A percentile compares a stretch with the other conserved stretches of the same genome.
Conservation (phyloP, 164 flowering plant genomes). For the Nymphaea colorata region DNA sequence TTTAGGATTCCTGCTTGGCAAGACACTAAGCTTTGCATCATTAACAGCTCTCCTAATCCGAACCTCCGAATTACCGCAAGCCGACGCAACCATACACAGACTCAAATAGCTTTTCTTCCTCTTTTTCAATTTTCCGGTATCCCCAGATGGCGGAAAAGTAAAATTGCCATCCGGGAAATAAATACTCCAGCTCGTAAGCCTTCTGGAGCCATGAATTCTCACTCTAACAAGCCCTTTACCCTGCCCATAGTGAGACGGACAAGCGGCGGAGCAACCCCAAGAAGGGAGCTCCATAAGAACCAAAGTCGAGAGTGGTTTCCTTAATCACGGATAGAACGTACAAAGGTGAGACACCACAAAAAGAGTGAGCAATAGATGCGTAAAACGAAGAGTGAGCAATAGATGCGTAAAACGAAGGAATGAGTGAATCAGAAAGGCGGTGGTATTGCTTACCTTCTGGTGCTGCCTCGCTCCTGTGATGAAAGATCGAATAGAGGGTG, state of each 20-base stretch:
- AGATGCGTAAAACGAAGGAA: not conserved
- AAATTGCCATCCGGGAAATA: constrained; percentile 8
- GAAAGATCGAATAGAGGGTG: not conserved
- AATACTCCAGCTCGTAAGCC: not conserved
- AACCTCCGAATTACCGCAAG: not conserved
- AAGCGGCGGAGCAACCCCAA: not conserved
- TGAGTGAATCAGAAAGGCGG: not conserved
- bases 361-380: too few species aligned
- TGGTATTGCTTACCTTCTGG: not conserved
- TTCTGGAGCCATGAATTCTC: not conserved
- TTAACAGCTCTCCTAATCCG: not conserved
- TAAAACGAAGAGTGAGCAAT: not conserved
- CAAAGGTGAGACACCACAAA: not conserved
- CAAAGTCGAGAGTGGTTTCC: not conserved
- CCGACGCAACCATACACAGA: not conserved
- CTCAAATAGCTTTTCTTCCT: not conserved
- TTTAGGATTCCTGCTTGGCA: not conserved
- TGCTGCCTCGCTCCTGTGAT: not conserved
- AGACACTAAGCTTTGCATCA: not conserved
- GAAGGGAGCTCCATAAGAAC: not conserved
- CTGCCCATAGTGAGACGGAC: not conserved
- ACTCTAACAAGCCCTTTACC: not conserved
- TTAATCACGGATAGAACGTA: not conserved
- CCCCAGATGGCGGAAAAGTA: constrained; percentile 27
- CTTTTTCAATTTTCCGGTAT: constrained; percentile 11